A percentile compares a stretch with the other conserved stretches of the same genome.
These are phyloP conservation scores for Blastomyces silverae DNA, from an alignment of 2,329 filamentous ascomycete species.

Conservation along the genomic window DNA sequence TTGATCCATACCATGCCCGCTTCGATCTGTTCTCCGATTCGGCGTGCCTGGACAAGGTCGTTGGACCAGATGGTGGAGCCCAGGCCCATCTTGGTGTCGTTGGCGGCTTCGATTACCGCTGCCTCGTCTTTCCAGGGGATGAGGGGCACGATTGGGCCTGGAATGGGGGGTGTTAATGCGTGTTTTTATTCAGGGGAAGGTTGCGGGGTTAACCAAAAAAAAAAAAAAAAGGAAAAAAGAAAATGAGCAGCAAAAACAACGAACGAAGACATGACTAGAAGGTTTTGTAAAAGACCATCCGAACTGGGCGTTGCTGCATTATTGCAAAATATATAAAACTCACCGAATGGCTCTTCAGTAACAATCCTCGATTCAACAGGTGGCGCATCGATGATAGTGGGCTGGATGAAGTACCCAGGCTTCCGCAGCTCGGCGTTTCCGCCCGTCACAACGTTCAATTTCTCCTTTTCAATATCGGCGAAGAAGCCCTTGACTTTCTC, in stretches of 20 bases:
- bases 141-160: conserved; percentile 57
- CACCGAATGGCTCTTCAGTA: conserved; percentile 55
- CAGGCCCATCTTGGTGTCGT: conserved; percentile 48
- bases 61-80: conserved; percentile 54
- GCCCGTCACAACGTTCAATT: conserved; percentile 48
- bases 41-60: conserved; percentile 47
- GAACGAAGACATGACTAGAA: neutral
- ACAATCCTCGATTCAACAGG: conserved; percentile 52
- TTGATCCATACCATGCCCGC: conserved; percentile 58
- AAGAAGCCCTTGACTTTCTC: conserved; percentile 54
- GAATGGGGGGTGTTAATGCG: neutral
- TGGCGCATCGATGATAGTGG: conserved; percentile 54
- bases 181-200: neutral
- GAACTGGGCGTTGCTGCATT: neutral
- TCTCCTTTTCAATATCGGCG: conserved; percentile 49
- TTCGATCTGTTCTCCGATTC: conserved; percentile 50
- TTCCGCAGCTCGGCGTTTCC: conserved; percentile 33
- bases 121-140: conserved; percentile 56
- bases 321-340: conserved; percentile 20
- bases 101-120: conserved; percentile 53
- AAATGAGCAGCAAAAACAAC: neutral
- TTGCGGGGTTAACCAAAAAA: conserved; percentile 10
- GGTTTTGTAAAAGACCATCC: neutral
- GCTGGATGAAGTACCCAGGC: conserved; percentile 52
- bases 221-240: neutral